A percentile compares a stretch with the other conserved stretches of the same genome.
phyloP scores from a whole-genome alignment of 257 asterid species.

The Parsonsia alboflavescens region DNA sequence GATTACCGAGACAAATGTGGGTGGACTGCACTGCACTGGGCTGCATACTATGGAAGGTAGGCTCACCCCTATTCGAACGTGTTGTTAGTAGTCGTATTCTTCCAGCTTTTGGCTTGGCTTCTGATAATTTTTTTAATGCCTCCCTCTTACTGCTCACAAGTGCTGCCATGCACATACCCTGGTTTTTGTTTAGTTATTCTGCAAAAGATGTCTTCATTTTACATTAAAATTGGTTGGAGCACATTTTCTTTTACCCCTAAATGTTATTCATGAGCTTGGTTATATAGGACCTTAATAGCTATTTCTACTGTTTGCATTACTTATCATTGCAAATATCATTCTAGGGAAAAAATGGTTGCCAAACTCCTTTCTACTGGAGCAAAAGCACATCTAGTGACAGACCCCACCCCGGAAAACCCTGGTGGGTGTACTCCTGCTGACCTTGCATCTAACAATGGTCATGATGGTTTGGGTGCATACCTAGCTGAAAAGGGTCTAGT shows the following conservation, averaged over 20 bases:
- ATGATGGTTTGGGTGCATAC: slow-evolving; percentile 92
- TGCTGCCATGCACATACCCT: not conserved
- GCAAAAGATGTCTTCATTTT: not conserved
- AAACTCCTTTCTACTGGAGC: slow-evolving; percentile 89
- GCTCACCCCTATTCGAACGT: not conserved
- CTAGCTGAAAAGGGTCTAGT: slow-evolving; percentile 93
- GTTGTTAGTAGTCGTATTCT: not conserved
- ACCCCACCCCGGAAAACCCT: slow-evolving; percentile 70
- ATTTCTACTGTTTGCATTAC: slow-evolving; percentile 2
- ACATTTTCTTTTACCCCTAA: not conserved
- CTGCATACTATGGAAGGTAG: slow-evolving; percentile 94
- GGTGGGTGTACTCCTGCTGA: slow-evolving; percentile 87
- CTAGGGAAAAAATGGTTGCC: slow-evolving; percentile 94
- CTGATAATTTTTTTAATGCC: not conserved
- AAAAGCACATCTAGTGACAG: slow-evolving; percentile 84
- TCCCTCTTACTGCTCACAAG: not conserved
- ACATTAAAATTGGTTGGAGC: not conserved
- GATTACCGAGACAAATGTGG: slow-evolving; percentile 92
- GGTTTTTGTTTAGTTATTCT: not conserved
- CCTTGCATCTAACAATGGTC: slow-evolving; percentile 75
- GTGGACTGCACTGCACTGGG: slow-evolving; percentile 99
- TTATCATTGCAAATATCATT: slow-evolving; percentile 21
- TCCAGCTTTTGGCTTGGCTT: not conserved
- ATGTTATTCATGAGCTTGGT: not conserved
- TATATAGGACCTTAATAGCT: not conserved